These are phyloP conservation scores for Penicillium sp. DNA, from an alignment of 2,329 filamentous ascomycete species.

Conservation along the genomic window DNA sequence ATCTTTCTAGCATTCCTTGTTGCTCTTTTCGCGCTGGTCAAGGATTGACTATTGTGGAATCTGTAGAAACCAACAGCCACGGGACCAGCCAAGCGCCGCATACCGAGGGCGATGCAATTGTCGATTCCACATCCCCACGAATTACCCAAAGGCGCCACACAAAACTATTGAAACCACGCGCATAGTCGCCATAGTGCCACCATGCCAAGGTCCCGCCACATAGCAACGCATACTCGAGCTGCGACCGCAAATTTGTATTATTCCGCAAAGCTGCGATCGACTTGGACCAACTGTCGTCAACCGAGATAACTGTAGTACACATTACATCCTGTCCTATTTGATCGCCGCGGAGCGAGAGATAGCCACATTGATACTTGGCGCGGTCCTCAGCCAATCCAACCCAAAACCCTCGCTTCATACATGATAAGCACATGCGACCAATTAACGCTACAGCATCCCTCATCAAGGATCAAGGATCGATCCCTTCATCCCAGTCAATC, in stretches of 20 bases:
- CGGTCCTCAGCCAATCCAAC: neutral
- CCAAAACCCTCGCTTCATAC: neutral
- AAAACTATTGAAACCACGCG: neutral
- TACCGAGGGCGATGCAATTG: neutral
- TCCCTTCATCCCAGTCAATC: neutral
- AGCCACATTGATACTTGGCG: neutral
- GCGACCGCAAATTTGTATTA: neutral
- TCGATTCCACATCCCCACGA: neutral
- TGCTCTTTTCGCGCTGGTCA: no score
- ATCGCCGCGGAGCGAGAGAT: neutral
- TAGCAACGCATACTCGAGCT: neutral
- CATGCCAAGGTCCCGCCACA: neutral
- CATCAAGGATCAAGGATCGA: neutral
- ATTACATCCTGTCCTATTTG: neutral
- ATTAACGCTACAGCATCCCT: neutral
- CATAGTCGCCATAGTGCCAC: neutral
- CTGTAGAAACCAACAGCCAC: conserved; percentile 4
- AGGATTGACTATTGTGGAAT: neutral
- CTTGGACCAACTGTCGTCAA: neutral
- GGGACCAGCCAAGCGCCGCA: conserved; percentile 8
- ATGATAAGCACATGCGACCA: conserved; percentile 2
- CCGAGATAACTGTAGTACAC: neutral
- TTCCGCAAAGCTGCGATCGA: neutral
- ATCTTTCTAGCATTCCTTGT: neutral
- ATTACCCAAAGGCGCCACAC: neutral